Conservation (phyloP, 352 stramenopile species). For the Blastocystis sp. region DNA sequence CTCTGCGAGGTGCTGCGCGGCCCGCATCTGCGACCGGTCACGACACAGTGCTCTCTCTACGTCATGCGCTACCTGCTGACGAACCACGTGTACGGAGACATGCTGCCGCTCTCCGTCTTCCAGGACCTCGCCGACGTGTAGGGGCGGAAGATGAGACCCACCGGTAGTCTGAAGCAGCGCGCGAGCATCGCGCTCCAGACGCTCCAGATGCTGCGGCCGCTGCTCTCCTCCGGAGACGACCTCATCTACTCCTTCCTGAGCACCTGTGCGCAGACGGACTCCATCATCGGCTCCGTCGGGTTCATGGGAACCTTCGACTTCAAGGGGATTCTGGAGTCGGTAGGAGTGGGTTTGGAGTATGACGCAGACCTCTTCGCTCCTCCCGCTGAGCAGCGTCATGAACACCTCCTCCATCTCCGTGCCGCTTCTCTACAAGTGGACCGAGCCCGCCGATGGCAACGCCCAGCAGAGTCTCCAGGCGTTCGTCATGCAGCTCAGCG, state of each 20-base stretch:
- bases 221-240: background rate
- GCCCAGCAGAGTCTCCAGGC: background rate
- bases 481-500: background rate
- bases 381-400: background rate
- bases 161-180: background rate
- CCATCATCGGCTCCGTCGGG: background rate
- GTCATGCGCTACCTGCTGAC: background rate
- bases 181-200: background rate
- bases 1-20: background rate
- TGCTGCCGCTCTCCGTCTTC: background rate
- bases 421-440: background rate
- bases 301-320: background rate
- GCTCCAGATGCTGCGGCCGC: background rate
- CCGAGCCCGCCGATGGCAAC: background rate
- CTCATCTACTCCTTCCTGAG: slow-evolving; percentile 1
- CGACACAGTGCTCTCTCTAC: background rate
- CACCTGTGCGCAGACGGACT: background rate
- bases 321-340: background rate
- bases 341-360: background rate
- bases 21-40: background rate
- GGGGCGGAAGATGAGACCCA: background rate
- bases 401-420: background rate
- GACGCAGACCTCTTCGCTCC: background rate
- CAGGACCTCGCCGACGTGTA: background rate
- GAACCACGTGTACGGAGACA: background rate